Conservation (phyloP, 2,329 filamentous ascomycete genomes). For the Zasmidium citrigriseum region DNA sequence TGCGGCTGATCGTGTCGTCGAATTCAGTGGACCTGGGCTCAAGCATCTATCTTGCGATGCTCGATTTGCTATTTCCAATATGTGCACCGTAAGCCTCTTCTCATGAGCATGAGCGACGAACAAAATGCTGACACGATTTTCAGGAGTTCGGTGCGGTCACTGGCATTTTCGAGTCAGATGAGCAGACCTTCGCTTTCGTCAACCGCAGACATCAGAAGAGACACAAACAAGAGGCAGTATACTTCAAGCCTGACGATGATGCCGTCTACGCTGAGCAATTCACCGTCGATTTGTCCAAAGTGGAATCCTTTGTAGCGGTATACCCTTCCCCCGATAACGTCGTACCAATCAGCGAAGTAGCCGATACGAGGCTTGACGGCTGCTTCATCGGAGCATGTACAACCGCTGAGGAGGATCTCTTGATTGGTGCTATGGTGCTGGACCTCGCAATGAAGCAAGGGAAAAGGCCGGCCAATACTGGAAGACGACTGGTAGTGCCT, state of each 20-base stretch:
- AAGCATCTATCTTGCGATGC: slow-evolving; percentile 8
- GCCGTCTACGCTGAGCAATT: neutral
- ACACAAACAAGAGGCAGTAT: slow-evolving; percentile 5
- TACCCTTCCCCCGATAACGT: slow-evolving; percentile 11
- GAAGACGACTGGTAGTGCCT: slow-evolving; percentile 8
- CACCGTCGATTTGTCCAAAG: slow-evolving; percentile 4
- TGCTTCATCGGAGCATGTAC: slow-evolving; percentile 15
- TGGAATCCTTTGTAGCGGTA: slow-evolving; percentile 6
- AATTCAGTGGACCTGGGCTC: slow-evolving; percentile 9
- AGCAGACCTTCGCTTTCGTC: neutral
- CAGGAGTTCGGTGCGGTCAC: slow-evolving; percentile 10
- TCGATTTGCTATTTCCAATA: slow-evolving; percentile 12
- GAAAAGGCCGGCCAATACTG: neutral
- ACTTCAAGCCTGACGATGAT: slow-evolving; percentile 5
- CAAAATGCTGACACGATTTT: neutral
- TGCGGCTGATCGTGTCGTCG: slow-evolving; percentile 9
- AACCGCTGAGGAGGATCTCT: slow-evolving; percentile 12
- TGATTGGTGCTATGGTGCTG: slow-evolving; percentile 7
- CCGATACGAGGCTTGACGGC: slow-evolving; percentile 10
- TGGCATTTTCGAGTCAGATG: slow-evolving; percentile 8
- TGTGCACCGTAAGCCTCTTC: slow-evolving; percentile 4
- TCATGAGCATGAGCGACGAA: neutral
- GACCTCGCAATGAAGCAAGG: slow-evolving; percentile 3
- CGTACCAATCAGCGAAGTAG: neutral
- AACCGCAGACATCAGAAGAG: neutral